A percentile compares a stretch with the other conserved stretches of the same genome.
phyloP scores from a whole-genome alignment of 306 rosid species.

The Dalbergia oliveri region DNA sequence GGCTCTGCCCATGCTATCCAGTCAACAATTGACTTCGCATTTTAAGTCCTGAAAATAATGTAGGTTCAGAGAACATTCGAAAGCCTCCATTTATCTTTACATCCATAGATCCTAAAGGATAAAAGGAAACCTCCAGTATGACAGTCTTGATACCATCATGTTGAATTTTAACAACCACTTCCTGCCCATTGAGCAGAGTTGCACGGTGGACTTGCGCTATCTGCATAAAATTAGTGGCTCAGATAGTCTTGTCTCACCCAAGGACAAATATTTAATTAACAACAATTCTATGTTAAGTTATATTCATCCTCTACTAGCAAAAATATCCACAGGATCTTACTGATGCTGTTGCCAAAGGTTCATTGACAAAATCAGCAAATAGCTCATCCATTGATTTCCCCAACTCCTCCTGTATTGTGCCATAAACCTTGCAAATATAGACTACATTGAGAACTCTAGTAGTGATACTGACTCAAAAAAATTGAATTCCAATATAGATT shows the following conservation, averaged over 20 bases:
- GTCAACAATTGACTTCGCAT: constrained; percentile 90
- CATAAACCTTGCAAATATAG: constrained; percentile 69
- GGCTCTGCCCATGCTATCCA: constrained; percentile 99
- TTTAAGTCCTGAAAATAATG: constrained; percentile 82
- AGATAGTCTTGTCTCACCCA: constrained; percentile 38
- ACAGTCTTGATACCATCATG: constrained; percentile 84
- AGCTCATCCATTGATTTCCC: constrained; percentile 90
- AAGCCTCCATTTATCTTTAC: constrained; percentile 42
- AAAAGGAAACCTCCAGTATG: constrained; percentile 83
- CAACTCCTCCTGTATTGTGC: constrained; percentile 76
- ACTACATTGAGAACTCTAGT: constrained; percentile 45
- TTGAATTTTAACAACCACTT: constrained; percentile 97
- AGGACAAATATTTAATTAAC: constrained; percentile 24
- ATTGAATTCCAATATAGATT: constrained; percentile 21
- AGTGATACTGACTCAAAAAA: constrained; percentile 27
- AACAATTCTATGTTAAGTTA: constrained; percentile 36
- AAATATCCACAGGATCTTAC: constrained; percentile 64
- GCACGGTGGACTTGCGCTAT: constrained; percentile 99
- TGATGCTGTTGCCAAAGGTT: constrained; percentile 97
- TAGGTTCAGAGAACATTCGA: constrained; percentile 37
- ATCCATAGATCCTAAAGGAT: constrained; percentile 44
- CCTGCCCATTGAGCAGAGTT: constrained; percentile 83
- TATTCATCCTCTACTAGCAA: constrained; percentile 40
- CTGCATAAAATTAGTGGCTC: constrained; percentile 59
- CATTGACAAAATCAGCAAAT: constrained; percentile 71